Base-by-base conservation (phyloP, 2,329 filamentous ascomycete genomes). In the Fusarium chlamydosporum region DNA sequence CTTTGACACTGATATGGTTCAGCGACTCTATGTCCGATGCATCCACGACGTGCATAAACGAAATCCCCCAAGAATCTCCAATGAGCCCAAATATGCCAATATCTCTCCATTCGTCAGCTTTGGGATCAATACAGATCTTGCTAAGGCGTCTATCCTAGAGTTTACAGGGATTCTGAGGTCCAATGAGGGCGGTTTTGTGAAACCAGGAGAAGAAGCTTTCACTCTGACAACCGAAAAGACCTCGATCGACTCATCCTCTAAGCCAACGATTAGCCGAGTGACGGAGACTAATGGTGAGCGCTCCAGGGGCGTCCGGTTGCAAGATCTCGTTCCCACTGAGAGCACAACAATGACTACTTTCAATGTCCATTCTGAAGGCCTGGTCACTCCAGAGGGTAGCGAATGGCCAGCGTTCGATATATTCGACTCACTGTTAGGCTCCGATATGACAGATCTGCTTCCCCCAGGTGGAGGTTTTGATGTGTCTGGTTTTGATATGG, bases 371-470 rank as follows among this genome's bases (percentile, higher is more conserved):
- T 2, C 7, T 15, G 15, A n/a, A 4, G 15, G 1, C 0, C 34
- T 31, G 2, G 1, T 26, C 2, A 1, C 4, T 6, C 3, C 16
- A 1, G 11, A 8, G 1, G 7, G 20, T 0, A 57, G 0, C 1
- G 48, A 47, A 33, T 45, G 40, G 56, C 56, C 60, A 0, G 29
- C 53, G 3, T 15, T 66, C 2, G 67, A 71, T 0, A 20, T 67
- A 0, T 57, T 64, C 16, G 64, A 61, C 23, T 56, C 59, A 0
- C 38, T 72, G 2, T 37, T 68, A 1, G 57, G 64, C 0, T 35
- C 64, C 2, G 67, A 71, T 5, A 60, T 67, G 38, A 29, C 53
- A 3, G 23, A 42, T 31, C 15, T 70, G 2, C 38, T 71, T 0
- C n/a, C 56, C 0, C 0, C 46, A 1, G 38, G 47, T 8, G 29